phyloP scores from a whole-genome alignment of 495 filamentous ascomycete species.

The Friedmanniomyces endolithicus region DNA sequence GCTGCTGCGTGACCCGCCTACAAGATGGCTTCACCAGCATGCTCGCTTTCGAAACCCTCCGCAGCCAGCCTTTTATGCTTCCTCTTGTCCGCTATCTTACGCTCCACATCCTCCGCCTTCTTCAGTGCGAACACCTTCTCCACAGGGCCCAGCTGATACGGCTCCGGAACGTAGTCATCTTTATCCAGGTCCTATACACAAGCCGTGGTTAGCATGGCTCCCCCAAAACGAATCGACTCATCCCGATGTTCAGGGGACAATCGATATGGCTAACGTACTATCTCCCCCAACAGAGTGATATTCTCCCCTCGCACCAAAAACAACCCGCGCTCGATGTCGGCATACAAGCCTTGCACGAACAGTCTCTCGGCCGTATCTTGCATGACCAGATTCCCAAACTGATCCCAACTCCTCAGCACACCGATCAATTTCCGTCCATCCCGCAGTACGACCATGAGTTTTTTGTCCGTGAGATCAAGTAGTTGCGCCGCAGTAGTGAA shows the following conservation, averaged over 20 bases:
- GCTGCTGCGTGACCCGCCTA: conserved; percentile 21
- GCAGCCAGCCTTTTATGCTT: conserved; percentile 53
- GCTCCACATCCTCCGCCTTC: conserved; percentile 52
- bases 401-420: conserved; percentile 91
- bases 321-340: conserved; percentile 67
- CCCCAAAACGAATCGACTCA: too few species aligned
- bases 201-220: too few species aligned
- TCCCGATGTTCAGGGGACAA: too few species aligned
- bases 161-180: conserved; percentile 72
- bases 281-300: conserved; percentile 80
- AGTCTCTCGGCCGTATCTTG: conserved; percentile 82
- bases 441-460: conserved; percentile 75
- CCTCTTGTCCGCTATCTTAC: conserved; percentile 60
- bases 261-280: conserved; percentile 39
- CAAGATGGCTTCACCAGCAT: conserved; percentile 59
- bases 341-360: conserved; percentile 60
- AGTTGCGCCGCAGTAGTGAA: conserved; percentile 95
- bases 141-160: conserved; percentile 52
- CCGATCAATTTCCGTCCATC: conserved; percentile 91
- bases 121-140: conserved; percentile 59
- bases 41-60: conserved; percentile 82
- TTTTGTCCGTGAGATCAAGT: conserved; percentile 93
- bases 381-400: conserved; percentile 91
- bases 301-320: conserved; percentile 92
- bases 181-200: conserved; percentile 92